These are phyloP conservation scores for Amphichorda felina DNA, from an alignment of 2,329 filamentous ascomycete species.

Conservation along the genomic window DNA sequence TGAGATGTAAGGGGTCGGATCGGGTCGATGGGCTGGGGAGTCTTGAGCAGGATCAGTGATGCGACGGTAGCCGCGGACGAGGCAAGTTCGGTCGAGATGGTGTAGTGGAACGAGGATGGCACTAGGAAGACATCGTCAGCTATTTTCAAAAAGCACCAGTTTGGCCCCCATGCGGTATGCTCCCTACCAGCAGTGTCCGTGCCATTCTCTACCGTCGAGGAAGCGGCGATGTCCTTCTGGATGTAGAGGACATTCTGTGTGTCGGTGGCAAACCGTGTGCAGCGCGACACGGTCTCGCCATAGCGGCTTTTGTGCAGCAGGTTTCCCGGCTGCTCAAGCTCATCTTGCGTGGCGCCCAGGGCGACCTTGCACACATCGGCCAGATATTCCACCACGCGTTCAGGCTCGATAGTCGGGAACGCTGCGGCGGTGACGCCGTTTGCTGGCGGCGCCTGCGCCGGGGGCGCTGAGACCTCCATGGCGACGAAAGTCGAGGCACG, in stretches of 20 bases:
- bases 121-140: conserved; percentile 16
- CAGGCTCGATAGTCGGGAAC: conserved; percentile 53
- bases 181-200: conserved; percentile 26
- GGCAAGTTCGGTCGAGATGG: conserved; percentile 69
- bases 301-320: conserved; percentile 64
- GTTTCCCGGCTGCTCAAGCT: conserved; percentile 72
- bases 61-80: conserved; percentile 69
- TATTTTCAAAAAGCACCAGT: too few species aligned
- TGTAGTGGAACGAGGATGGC: conserved; percentile 57
- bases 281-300: conserved; percentile 74
- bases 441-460: conserved; percentile 26
- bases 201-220: conserved; percentile 38
- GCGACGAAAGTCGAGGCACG: conserved; percentile 7
- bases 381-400: conserved; percentile 59
- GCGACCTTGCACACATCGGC: conserved; percentile 59
- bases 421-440: conserved; percentile 34
- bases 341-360: conserved; percentile 61
- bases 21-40: conserved; percentile 77
- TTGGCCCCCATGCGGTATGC: background rate
- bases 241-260: conserved; percentile 82
- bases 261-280: conserved; percentile 81
- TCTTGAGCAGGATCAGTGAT: conserved; percentile 83
- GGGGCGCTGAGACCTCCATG: conserved; percentile 40
- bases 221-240: conserved; percentile 62
- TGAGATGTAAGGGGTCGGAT: conserved; percentile 73